Conservation (phyloP, 2,329 filamentous ascomycete genomes). For the Trichoderma polysporum region DNA sequence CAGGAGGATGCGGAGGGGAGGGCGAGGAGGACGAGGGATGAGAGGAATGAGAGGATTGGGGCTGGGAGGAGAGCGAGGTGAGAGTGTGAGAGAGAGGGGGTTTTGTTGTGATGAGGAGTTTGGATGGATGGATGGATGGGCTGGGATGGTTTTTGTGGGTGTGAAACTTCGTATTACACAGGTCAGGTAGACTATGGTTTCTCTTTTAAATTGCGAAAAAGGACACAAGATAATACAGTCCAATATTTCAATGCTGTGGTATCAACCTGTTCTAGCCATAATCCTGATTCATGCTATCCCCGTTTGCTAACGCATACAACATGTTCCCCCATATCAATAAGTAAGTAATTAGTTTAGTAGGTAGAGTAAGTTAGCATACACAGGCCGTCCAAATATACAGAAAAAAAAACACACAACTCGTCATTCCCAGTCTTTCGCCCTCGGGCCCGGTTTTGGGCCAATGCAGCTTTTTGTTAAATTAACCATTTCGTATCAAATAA, state of each 20-base stretch:
- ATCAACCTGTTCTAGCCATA: slow-evolving; percentile 15
- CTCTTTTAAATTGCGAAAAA: background rate
- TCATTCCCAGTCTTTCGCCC: background rate
- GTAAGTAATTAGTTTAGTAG: background rate
- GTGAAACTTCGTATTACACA: no score
- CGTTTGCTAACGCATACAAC: background rate
- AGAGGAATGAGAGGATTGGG: slow-evolving; percentile 43
- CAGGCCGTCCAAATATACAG: slow-evolving; percentile 10
- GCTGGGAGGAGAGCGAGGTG: slow-evolving; percentile 29
- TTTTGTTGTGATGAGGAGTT: background rate
- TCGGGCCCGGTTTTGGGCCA: background rate
- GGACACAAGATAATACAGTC: background rate
- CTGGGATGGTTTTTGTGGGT: no score
- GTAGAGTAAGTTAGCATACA: background rate
- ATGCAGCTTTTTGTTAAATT: background rate
- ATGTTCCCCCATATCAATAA: background rate
- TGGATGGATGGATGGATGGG: background rate
- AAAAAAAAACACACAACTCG: background rate
- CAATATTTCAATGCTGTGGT: slow-evolving; percentile 2
- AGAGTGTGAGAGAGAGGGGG: background rate
- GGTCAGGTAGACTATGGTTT: no score
- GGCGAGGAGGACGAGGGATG: slow-evolving; percentile 29
- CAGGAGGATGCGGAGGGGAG: slow-evolving; percentile 31
- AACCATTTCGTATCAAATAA: slow-evolving; percentile 66
- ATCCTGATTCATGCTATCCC: background rate